A percentile compares a stretch with the other conserved stretches of the same genome.
Evolutionary conservation across 345 rosid genomes (phyloP).

Genomic region (Hibiscus syriacus): DNA sequence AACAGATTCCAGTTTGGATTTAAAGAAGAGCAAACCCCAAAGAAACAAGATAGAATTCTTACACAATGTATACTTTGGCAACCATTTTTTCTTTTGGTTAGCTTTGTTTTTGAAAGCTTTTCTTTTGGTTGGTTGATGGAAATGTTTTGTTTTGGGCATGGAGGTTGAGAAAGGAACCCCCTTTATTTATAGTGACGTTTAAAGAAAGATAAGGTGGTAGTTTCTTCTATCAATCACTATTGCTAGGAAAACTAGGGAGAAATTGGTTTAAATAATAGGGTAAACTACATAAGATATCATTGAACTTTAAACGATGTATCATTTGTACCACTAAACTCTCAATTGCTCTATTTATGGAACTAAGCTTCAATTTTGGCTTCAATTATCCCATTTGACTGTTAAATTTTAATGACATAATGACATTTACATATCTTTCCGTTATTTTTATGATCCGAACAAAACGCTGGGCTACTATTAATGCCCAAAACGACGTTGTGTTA

Average conservation of each 20-base stretch:
- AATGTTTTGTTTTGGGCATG: slow-evolving; percentile 3
- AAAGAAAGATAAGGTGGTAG: not conserved
- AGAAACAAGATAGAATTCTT: slow-evolving; percentile 17
- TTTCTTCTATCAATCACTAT: not conserved
- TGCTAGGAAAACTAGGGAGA: not conserved
- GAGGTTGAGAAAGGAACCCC: slow-evolving; percentile 7
- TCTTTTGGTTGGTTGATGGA: not conserved
- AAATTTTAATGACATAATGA: no score
- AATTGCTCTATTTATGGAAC: no score
- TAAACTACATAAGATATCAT: no score
- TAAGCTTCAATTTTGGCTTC: no score
- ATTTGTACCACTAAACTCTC: no score
- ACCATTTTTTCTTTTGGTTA: slow-evolving; percentile 33
- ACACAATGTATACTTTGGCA: slow-evolving; percentile 54
- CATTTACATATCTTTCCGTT: no score
- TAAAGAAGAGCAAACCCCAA: not conserved
- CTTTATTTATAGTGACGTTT: slow-evolving; percentile 18
- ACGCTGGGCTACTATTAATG: no score
- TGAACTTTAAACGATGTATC: no score
- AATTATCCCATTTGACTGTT: no score
- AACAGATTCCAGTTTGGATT: no score
- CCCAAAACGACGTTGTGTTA: no score
- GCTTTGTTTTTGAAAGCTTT: not conserved
- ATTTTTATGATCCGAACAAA: no score
- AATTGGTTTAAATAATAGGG: not conserved